Evolutionary conservation across 2,329 filamentous ascomycete species (phyloP), one percentile per base, ranked within the genome.

Genomic region (Verticillium zaregamsianum): DNA sequence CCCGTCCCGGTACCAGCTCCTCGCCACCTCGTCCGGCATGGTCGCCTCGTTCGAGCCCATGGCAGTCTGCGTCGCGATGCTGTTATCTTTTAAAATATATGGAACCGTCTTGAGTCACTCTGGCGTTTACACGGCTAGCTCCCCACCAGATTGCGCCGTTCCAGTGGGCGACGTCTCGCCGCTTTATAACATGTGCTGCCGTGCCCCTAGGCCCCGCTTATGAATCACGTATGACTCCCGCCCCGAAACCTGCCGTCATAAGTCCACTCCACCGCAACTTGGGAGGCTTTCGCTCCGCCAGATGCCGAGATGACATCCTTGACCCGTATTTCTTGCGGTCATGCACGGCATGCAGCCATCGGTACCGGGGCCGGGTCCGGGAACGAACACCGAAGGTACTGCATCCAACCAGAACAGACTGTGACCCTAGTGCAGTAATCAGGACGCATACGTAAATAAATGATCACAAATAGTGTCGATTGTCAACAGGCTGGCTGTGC

Each of bases 1-100:
- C 61, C 80, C 77, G 65, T 81, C 79, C 54, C 78, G 77, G 66
- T 79, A 80, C 83, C 83, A 86, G 63, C 76, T 79, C 56, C 64
- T 70, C 20, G 69, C 59, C 17, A 62, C 61, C 45, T 70, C 66
- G n/a, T 64, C 58, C 54, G 59, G 20, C 45, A 52, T 49, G 57
- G 63, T 59, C 55, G 56, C 64, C 55, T 37, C 59, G 32, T 52
- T 23, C 20, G 45, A 23, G 20, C 45, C 11, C 45, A 52, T 52
- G 5, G n/a, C 9, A 14, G 45, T 52, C 45, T 52, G 7, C 20
- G 20, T 12, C 3, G 20, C 23, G 3, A 5, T 52, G 45, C n/a
- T 52, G 17, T n/a, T 45, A 45, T 28, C 5, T 28, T 28, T 28
- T 28, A 1, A 1, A 28, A 28, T 28, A 28, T 5, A 28, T 6